Evolutionary conservation across 2,329 filamentous ascomycete species (phyloP).

Genomic region (Botrytis fragariae): DNA sequence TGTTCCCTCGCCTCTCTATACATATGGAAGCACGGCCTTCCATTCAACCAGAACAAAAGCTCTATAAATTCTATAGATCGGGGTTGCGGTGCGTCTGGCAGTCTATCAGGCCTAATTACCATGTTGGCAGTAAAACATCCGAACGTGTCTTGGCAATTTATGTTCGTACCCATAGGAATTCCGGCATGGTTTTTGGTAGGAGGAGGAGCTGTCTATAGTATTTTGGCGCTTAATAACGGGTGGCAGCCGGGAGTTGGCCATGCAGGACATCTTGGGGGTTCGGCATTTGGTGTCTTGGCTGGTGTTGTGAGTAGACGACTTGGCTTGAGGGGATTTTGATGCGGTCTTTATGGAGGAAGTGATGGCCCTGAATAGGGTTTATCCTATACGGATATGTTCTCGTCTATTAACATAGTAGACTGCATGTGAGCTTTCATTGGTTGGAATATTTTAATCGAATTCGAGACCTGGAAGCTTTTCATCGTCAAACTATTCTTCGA

Average conservation of each 20-base stretch:
- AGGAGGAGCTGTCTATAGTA: not conserved
- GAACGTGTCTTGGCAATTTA: not conserved
- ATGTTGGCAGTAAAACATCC: not conserved
- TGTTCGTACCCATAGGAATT: not conserved
- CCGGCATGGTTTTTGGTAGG: not conserved
- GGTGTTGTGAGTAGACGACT: not conserved
- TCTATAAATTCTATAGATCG: not conserved
- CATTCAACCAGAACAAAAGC: not conserved
- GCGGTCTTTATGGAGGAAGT: not conserved
- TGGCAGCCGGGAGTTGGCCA: conserved; percentile 5
- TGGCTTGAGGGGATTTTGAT: not conserved
- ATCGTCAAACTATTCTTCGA: not conserved
- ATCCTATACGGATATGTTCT: not conserved
- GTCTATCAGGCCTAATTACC: not conserved
- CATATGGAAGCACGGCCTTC: conserved; percentile 8
- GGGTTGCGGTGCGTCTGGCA: conserved; percentile 16
- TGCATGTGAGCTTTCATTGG: not conserved
- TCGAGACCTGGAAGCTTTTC: not conserved
- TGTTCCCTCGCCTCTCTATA: conserved; percentile 1
- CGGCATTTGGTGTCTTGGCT: conserved; percentile 10
- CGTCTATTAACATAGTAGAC: not conserved
- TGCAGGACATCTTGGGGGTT: conserved; percentile 17
- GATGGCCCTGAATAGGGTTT: not conserved
- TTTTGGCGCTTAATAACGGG: conserved; percentile 6
- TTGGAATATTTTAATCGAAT: not conserved